Base-by-base conservation (phyloP, 1,139 yeast genomes). In the Pichia sp. region DNA sequence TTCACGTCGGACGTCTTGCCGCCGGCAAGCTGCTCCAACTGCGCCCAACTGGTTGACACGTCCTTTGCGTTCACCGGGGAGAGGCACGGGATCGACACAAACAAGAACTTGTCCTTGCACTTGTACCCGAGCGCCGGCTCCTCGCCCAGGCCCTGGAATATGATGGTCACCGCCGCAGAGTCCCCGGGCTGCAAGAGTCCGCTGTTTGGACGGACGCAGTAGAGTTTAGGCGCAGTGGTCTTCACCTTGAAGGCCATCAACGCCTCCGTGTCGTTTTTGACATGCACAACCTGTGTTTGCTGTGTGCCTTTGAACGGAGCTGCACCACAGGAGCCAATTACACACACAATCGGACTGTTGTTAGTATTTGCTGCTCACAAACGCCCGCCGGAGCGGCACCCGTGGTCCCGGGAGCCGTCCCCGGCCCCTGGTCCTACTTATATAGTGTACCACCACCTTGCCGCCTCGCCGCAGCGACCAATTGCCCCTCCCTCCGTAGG, bases 201-300 rank as follows among this genome's bases (percentile, higher is more conserved):
- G 55, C 97, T 95, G 71, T 92, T 93, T 57, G 99, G 99, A 73
- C 97, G 85, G 54, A 93, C 98, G 72, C 97, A 89, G 76, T 92
- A 71, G 70, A 90, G 79, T 71, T 89, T 92, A 57, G 99, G 99
- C 13, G 98, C 97, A 8, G 99, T 93, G 50, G 99, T 93, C 74
- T 93, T 95, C 67, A 95, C 97, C 76, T 95, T 95, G 78, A 90
- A 93, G 38, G 97, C 97, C 66, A 81, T 73, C 44, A 82, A 74
- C 51, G 73, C 73, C 36, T 74, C 70, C 23, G 66, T 55, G 55
- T 81, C 79, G 74, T 93, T 93, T 57, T 80, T 76, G 65, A 92
- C 81, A 53, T 79, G 75, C 67, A 90, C 80, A 61, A 79, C 76
- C 68, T 85, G 87, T 26, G 95, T 85, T 50, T 86, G 79, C 63